Conservation (phyloP, 2,329 filamentous ascomycete genomes). For the Emergomyces pasteurianus region DNA sequence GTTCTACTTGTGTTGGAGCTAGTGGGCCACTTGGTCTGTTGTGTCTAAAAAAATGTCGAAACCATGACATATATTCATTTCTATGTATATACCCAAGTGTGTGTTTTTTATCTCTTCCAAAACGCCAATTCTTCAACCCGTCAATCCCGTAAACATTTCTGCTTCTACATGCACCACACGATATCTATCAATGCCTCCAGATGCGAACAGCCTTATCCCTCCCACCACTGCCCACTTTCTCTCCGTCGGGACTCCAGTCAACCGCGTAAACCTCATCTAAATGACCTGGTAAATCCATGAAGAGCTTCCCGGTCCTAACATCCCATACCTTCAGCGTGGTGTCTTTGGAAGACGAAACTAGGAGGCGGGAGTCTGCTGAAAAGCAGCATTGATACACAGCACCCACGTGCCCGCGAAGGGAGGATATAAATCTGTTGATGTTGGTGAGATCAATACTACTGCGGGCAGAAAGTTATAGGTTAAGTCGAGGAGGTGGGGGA, state of each 20-base stretch:
- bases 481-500: not conserved
- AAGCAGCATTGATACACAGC: constrained; percentile 90
- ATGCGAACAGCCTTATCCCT: constrained; percentile 69
- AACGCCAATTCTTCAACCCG: not conserved
- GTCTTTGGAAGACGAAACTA: constrained; percentile 83
- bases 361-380: constrained; percentile 76
- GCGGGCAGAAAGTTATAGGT: not conserved
- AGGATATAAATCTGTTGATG: constrained; percentile 60
- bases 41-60: not conserved
- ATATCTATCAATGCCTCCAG: constrained; percentile 44
- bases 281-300: constrained; percentile 75
- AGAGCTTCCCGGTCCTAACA: constrained; percentile 70
- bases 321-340: constrained; percentile 95
- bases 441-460: constrained; percentile 1
- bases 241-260: constrained; percentile 88
- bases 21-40: not conserved
- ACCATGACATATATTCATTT: not conserved
- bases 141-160: not conserved
- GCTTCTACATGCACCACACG: too few species aligned
- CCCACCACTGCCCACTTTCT: constrained; percentile 79
- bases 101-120: not conserved
- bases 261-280: constrained; percentile 88
- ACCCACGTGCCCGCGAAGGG: constrained; percentile 76
- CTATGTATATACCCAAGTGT: not conserved
- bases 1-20: not conserved